Percentiles rank a stretch among this genome's conserved stretches.
Evolutionary conservation across 108 stramenopile species (phyloP).

Genomic region (Discostella stelligeroides): DNA sequence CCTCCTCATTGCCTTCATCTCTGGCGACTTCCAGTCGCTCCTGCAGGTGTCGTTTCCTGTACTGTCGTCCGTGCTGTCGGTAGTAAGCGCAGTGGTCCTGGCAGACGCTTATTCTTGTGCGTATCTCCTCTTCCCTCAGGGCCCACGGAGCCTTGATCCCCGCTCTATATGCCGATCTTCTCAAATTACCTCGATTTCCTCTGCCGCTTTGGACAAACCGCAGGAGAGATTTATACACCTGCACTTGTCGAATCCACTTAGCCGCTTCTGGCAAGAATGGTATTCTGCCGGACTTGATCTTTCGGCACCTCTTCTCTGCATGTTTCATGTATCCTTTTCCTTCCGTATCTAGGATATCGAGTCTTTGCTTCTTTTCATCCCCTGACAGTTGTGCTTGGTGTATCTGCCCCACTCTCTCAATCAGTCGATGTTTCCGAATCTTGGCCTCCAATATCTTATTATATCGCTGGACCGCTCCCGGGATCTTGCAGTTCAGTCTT

Average conservation of each 20-base stretch:
- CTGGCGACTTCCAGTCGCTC: background rate
- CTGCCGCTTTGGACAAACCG: background rate
- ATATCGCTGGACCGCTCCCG: background rate
- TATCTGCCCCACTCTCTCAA: background rate
- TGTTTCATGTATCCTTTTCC: background rate
- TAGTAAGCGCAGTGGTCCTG: background rate
- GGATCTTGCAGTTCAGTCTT: background rate
- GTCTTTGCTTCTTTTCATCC: no score
- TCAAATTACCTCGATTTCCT: background rate
- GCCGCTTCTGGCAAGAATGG: no score
- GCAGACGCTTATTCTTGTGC: background rate
- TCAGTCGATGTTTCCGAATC: no score
- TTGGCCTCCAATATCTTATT: background rate
- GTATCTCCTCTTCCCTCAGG: no score
- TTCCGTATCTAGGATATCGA: background rate
- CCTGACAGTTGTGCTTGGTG: no score
- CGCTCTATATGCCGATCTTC: no score
- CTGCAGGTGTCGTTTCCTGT: background rate
- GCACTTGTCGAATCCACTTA: no score
- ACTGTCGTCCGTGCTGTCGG: background rate
- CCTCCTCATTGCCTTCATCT: background rate
- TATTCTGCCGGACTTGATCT: no score
- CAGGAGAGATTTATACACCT: no score
- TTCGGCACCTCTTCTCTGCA: background rate
- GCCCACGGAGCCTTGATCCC: no score